Evolutionary conservation across 2,329 filamentous ascomycete species (phyloP).

Genomic region (Diaporthe vaccinii): DNA sequence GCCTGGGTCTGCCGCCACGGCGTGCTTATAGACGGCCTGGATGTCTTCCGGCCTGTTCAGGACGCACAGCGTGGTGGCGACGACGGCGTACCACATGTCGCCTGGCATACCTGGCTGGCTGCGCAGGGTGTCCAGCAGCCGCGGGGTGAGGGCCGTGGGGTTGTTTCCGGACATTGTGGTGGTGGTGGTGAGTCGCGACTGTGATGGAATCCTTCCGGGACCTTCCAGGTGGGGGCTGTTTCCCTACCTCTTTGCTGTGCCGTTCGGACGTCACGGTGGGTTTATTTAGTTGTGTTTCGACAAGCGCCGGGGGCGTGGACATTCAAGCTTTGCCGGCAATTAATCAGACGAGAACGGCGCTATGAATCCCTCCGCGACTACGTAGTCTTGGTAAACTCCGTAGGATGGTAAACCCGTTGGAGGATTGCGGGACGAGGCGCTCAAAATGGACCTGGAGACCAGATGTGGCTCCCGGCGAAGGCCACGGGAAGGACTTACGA

Average conservation of each 20-base stretch:
- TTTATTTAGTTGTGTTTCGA: neutral
- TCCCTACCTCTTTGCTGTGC: neutral
- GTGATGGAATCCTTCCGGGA: slow-evolving; percentile 9
- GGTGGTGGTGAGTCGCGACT: neutral
- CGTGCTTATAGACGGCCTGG: slow-evolving; percentile 57
- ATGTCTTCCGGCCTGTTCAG: slow-evolving; percentile 65
- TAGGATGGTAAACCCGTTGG: neutral
- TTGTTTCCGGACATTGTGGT: slow-evolving; percentile 40
- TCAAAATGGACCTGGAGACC: slow-evolving; percentile 24
- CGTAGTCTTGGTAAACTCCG: neutral
- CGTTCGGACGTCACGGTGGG: neutral
- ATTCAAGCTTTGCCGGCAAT: slow-evolving; percentile 28
- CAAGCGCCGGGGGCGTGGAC: slow-evolving; percentile 1
- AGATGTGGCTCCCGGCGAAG: slow-evolving; percentile 24
- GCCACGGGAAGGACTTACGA: neutral
- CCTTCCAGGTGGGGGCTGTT: slow-evolving; percentile 4
- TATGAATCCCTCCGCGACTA: neutral
- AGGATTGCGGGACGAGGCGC: slow-evolving; percentile 7
- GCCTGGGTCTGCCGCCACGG: slow-evolving; percentile 51
- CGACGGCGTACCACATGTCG: slow-evolving; percentile 64
- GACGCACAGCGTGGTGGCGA: slow-evolving; percentile 59
- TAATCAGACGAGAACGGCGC: neutral
- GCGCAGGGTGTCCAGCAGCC: slow-evolving; percentile 57
- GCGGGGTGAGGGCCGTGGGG: slow-evolving; percentile 55
- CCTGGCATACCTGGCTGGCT: slow-evolving; percentile 57